These are phyloP conservation scores for Knufia petricola DNA, from an alignment of 2,329 filamentous ascomycete species.

Conservation along the genomic window DNA sequence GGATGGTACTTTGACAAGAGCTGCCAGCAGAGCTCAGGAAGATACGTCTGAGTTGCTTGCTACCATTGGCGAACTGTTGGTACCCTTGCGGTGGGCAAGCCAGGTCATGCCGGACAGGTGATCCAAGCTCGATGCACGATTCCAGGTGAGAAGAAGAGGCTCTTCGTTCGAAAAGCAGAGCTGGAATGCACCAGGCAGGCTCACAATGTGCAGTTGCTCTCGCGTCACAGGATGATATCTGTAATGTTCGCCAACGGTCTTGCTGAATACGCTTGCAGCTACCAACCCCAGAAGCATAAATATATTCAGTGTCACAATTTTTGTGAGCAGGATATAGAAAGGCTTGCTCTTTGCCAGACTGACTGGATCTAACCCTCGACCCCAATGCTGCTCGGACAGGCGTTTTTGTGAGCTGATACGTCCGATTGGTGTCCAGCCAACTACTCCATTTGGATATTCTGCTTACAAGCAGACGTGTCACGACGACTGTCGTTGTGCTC, in stretches of 20 bases:
- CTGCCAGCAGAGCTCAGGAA: too few species aligned
- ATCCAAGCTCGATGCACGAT: not conserved
- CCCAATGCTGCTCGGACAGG: not conserved
- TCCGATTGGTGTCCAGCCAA: not conserved
- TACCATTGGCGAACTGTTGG: not conserved
- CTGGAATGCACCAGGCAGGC: not conserved
- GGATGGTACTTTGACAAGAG: too few species aligned
- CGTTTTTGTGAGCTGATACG: not conserved
- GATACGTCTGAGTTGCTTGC: not conserved
- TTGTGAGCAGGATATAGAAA: not conserved
- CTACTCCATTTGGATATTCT: not conserved
- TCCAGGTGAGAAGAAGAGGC: not conserved
- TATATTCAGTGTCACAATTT: not conserved
- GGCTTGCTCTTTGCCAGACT: not conserved
- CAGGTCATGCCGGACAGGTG: not conserved
- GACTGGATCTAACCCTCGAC: not conserved
- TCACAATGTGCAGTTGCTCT: not conserved
- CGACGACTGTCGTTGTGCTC: not conserved
- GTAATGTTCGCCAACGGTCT: too few species aligned
- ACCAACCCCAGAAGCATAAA: too few species aligned
- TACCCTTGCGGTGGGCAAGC: not conserved
- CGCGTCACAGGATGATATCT: slow-evolving; percentile 1
- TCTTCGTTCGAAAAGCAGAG: not conserved
- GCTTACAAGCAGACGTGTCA: not conserved
- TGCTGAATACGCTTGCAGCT: too few species aligned